phyloP scores from a whole-genome alignment of 805 yeast species.

The Pichia manshurica region DNA sequence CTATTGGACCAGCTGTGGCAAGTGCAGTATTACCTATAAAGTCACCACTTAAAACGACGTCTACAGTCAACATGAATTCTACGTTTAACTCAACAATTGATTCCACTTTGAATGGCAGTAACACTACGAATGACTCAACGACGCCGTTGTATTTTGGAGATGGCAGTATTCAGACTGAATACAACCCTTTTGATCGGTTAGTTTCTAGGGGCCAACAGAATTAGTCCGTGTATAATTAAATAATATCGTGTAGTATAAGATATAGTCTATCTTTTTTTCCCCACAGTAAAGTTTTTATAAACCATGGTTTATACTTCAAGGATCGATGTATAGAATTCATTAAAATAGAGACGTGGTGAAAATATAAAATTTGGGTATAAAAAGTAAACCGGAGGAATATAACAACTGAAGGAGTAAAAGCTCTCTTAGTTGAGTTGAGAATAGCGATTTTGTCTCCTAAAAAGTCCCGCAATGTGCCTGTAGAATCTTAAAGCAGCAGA shows the following conservation, averaged over 20 bases:
- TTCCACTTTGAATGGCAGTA: neutral
- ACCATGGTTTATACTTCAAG: too few relatives aligned
- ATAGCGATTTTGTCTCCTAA: neutral
- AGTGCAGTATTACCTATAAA: constrained; percentile 30
- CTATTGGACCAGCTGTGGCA: constrained; percentile 33
- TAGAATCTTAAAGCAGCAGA: neutral
- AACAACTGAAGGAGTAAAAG: neutral
- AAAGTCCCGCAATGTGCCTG: neutral
- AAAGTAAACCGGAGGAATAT: neutral
- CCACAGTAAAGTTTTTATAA: too few relatives aligned
- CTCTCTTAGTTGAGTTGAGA: neutral
- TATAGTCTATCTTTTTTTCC: too few relatives aligned
- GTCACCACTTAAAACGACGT: constrained; percentile 22
- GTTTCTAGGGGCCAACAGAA: constrained; percentile 1
- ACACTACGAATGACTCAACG: constrained; percentile 1
- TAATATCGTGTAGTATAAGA: too few relatives aligned
- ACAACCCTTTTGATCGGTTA: constrained; percentile 24
- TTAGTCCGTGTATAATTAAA: too few relatives aligned
- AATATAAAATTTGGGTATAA: too few relatives aligned
- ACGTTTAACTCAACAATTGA: neutral
- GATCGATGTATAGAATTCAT: too few relatives aligned
- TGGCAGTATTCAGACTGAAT: constrained; percentile 12
- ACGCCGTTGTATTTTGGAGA: constrained; percentile 7
- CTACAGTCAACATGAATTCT: constrained; percentile 1
- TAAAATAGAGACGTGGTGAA: too few relatives aligned